Evolutionary conservation across 2,329 filamentous ascomycete species (phyloP).

Genomic region (Exophiala sp.): DNA sequence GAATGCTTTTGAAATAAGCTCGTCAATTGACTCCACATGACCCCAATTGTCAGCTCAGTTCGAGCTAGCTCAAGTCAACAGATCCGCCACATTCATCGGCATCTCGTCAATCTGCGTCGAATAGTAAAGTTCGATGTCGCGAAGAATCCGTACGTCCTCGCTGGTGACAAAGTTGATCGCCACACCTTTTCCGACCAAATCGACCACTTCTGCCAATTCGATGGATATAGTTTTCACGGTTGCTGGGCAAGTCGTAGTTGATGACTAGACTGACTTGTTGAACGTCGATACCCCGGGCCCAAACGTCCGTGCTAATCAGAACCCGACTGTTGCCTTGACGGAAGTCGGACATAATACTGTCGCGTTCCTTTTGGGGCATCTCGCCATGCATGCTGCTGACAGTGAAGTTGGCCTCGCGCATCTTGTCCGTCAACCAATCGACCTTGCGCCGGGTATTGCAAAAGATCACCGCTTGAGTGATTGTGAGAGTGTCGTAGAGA

Average conservation of each 20-base stretch:
- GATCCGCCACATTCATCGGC: conserved; percentile 84
- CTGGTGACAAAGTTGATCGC: conserved; percentile 99
- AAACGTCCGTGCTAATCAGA: conserved; percentile 93
- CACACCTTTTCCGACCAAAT: conserved; percentile 95
- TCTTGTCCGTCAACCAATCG: conserved; percentile 98
- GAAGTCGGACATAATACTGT: conserved; percentile 99
- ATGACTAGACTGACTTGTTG: conserved; percentile 98
- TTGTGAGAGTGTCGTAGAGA: conserved; percentile 96
- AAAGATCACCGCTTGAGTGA: conserved; percentile 98
- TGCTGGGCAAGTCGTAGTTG: conserved; percentile 97
- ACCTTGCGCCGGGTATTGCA: conserved; percentile 99
- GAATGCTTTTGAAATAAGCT: neutral
- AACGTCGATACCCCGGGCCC: conserved; percentile 97
- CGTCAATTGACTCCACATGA: neutral
- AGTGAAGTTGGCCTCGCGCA: conserved; percentile 97
- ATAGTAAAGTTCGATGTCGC: conserved; percentile 96
- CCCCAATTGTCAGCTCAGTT: no score
- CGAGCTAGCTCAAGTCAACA: conserved; percentile 37
- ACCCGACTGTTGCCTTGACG: conserved; percentile 93
- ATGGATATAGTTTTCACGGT: conserved; percentile 99
- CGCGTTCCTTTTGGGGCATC: conserved; percentile 96
- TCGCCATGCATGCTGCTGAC: conserved; percentile 98
- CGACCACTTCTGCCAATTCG: conserved; percentile 91
- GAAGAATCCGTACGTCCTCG: conserved; percentile 93
- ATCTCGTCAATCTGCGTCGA: conserved; percentile 97